phyloP scores from a whole-genome alignment of 352 stramenopile species.

The Lagenidium sp. region DNA sequence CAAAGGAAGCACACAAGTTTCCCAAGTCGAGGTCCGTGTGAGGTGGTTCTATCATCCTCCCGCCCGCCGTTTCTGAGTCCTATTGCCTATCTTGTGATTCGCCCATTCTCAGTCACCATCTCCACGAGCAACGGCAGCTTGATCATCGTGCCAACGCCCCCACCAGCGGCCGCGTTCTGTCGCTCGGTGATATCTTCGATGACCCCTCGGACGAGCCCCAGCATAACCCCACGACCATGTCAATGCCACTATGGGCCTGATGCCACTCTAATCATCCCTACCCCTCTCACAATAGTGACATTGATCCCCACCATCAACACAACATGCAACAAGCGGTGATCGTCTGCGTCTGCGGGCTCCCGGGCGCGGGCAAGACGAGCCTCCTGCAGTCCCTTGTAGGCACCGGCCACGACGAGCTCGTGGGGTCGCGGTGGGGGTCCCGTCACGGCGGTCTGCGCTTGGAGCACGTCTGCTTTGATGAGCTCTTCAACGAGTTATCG shows the following conservation, averaged over 20 bases:
- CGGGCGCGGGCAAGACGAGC: conserved; percentile 61
- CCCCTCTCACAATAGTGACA: neutral
- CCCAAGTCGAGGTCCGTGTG: too few species aligned
- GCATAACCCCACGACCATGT: neutral
- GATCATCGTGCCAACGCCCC: neutral
- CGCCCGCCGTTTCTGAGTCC: too few species aligned
- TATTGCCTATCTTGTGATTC: too few species aligned
- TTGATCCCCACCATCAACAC: neutral
- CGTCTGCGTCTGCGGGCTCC: conserved; percentile 53
- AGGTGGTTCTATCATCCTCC: too few species aligned
- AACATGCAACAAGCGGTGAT: conserved; percentile 13
- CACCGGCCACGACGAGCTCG: neutral
- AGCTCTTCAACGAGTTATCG: conserved; percentile 20
- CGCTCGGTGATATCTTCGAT: conserved; percentile 15
- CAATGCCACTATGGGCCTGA: neutral
- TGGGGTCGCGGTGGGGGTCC: neutral
- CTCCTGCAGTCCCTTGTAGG: conserved; percentile 15
- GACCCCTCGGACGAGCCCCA: conserved; percentile 7
- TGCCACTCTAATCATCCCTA: neutral
- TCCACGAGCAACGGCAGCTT: too few species aligned
- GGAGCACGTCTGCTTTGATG: conserved; percentile 49
- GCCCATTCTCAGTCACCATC: too few species aligned
- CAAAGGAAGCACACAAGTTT: too few species aligned
- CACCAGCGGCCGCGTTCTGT: conserved; percentile 7
- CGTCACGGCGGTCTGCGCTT: neutral